Conservation (phyloP, 768 basidiomycete species). For the Rhodosporidiobolus sp. region DNA sequence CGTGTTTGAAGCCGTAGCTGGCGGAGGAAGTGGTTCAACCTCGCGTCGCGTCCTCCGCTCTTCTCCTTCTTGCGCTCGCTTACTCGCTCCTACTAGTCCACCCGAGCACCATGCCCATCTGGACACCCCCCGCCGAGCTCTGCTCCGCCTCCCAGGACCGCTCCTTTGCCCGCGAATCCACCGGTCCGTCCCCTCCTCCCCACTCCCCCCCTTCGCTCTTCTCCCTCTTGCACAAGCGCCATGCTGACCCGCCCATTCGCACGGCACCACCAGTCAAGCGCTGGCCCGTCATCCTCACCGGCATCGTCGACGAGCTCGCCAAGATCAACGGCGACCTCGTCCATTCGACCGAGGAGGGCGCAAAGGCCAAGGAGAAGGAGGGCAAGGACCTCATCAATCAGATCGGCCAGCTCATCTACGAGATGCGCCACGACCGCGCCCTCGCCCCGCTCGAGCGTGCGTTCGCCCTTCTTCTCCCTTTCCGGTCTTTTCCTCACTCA, state of each 20-base stretch:
- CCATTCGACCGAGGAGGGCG: constrained; percentile 49
- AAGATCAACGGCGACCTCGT: constrained; percentile 59
- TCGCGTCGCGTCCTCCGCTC: too few species aligned
- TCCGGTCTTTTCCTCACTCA: neutral
- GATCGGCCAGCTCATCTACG: constrained; percentile 76
- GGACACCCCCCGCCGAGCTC: constrained; percentile 23
- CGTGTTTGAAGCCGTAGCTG: too few species aligned
- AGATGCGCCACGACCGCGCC: constrained; percentile 70
- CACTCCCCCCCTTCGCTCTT: neutral
- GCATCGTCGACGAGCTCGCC: constrained; percentile 71
- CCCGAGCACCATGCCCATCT: constrained; percentile 15
- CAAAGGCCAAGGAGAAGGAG: constrained; percentile 57
- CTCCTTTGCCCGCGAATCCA: constrained; percentile 61
- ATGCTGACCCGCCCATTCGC: neutral
- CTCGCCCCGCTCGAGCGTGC: constrained; percentile 59
- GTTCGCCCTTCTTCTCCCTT: constrained; percentile 15
- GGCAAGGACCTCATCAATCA: constrained; percentile 72
- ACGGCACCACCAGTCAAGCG: constrained; percentile 50
- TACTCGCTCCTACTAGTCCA: neutral
- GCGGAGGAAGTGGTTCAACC: too few species aligned
- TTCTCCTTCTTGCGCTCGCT: too few species aligned
- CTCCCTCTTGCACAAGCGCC: neutral
- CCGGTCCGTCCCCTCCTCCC: constrained; percentile 49
- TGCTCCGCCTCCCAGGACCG: constrained; percentile 25
- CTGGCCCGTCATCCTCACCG: constrained; percentile 73